These are phyloP conservation scores for Hanseniaspora jakobsenii DNA, from an alignment of 805 yeast species.

Conservation along the genomic window DNA sequence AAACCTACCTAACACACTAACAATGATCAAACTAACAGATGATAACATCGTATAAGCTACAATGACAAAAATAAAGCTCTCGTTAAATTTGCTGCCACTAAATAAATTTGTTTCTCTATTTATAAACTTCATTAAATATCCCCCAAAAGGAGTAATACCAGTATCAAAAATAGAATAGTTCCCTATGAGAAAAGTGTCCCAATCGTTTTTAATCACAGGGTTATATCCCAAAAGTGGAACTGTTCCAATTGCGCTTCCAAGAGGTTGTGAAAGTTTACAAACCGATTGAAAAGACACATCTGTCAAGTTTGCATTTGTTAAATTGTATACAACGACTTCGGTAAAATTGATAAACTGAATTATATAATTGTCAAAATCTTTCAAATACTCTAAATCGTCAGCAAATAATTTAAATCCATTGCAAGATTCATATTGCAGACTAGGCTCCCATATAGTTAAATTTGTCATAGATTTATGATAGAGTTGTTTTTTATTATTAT, in stretches of 20 bases:
- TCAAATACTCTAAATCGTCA: background rate
- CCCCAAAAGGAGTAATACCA: no score
- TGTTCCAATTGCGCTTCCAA: background rate
- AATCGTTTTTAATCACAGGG: background rate
- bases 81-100: no score
- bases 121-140: no score
- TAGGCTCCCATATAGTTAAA: no score
- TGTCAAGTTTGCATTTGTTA: background rate
- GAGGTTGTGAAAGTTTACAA: background rate
- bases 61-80: no score
- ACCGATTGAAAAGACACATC: slow-evolving; percentile 1
- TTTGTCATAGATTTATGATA: no score
- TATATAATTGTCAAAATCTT: background rate
- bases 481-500: no score
- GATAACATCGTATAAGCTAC: no score
- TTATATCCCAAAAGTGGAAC: background rate
- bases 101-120: no score
- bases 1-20: no score
- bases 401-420: background rate
- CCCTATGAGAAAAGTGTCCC: background rate
- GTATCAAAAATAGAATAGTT: background rate
- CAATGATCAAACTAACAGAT: no score
- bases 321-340: background rate
- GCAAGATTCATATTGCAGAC: background rate
- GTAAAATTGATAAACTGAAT: background rate